Evolutionary conservation across 2,329 filamentous ascomycete genomes (phyloP), one percentile per base, ranked within the genome.

Genomic region (Claviceps sorghi): DNA sequence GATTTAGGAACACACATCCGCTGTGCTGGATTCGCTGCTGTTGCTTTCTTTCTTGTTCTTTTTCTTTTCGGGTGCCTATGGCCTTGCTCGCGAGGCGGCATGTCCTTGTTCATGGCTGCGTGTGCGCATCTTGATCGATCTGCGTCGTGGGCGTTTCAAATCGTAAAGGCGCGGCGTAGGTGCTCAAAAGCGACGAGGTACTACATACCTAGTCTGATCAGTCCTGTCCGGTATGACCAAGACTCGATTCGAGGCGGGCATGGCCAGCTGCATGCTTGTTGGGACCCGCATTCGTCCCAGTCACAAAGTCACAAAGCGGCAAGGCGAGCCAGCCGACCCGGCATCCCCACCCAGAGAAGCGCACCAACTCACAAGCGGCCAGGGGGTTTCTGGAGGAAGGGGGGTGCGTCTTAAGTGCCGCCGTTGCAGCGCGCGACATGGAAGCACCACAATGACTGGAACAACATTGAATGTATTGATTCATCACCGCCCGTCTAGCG

Each of bases 261-360:
- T 26, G 26, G 26, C 26, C 34, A 4, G 13, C 10, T 17, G 36
- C 4, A 38, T 42, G 40, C 40, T 22, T 11, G 21, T 44, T 26
- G 42, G 13, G 17, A 21, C 42, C 42, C 42, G 42, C 42, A 44
- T 13, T 13, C 21, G 21, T 29, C 22, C 42, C 15, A 44, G 13
- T 44, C 42, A 26, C 42, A 44, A 38, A 44, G 13, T 44, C 42
- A 26, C 42, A 44, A 38, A 34, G 49, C 22, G 32, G 46, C 41
- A 47, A 54, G 41, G 48, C 47, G 42, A 54, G 47, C 41, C 53
- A 52, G 30, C 50, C 45, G 50, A 44, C 41, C 40, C 50, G 41
- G 47, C 45, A 51, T 49, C 52, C 38, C 52, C 52, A 51, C 49
- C 38, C 29, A n/a, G 9, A 19, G 45, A 11, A 13, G 30, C 32